Conservation (phyloP, 805 yeast genomes). For the Metschnikowia chrysomelidarum region DNA sequence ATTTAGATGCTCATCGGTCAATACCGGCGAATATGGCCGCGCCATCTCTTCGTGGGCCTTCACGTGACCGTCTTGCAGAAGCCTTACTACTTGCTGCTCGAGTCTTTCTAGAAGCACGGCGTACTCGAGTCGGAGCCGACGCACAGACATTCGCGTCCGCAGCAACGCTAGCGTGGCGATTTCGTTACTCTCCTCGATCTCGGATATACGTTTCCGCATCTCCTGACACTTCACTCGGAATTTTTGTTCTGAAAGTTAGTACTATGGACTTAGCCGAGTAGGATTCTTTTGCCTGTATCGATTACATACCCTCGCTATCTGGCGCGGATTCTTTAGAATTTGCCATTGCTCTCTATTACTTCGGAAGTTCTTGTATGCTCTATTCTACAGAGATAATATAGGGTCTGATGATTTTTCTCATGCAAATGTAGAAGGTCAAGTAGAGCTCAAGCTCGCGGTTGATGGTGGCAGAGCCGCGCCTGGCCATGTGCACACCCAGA, state of each 20-base stretch:
- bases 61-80: conserved; percentile 24
- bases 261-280: neutral
- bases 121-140: conserved; percentile 80
- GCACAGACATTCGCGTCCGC: conserved; percentile 71
- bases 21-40: conserved; percentile 39
- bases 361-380: too few species aligned
- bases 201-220: conserved; percentile 63
- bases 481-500: too few species aligned
- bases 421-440: too few species aligned
- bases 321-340: conserved; percentile 26
- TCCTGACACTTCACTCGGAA: conserved; percentile 69
- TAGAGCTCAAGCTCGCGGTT: too few species aligned
- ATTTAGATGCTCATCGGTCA: conserved; percentile 32
- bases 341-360: too few species aligned
- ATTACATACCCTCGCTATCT: conserved; percentile 41
- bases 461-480: too few species aligned
- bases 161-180: conserved; percentile 70
- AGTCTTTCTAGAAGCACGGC: conserved; percentile 75
- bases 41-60: conserved; percentile 34
- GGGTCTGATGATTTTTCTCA: too few species aligned
- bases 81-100: conserved; percentile 45
- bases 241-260: conserved; percentile 29
- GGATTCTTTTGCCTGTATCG: neutral
- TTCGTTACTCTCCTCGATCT: conserved; percentile 77
- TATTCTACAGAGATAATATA: too few species aligned